A percentile compares a stretch with the other conserved stretches of the same genome.
phyloP scores from a whole-genome alignment of 2,329 filamentous ascomycete genomes.

The Pestalotiopsis sp. region DNA sequence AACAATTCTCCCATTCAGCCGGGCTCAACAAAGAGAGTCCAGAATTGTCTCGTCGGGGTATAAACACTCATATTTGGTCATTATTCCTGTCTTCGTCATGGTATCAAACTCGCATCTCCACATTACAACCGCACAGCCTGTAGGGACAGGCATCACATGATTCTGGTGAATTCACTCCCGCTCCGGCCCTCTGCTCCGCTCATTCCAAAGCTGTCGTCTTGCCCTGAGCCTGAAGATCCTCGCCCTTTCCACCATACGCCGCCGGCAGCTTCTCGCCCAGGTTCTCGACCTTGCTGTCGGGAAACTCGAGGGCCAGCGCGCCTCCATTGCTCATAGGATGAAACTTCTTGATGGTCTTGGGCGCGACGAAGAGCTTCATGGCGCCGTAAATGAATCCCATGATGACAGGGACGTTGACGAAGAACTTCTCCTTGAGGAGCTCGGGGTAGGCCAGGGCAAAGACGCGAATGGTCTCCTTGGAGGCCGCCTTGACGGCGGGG shows the following conservation, averaged over 20 bases:
- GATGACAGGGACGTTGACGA: conserved; percentile 87
- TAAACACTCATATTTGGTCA: no score
- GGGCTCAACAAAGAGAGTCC: no score
- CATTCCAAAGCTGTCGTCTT: conserved; percentile 26
- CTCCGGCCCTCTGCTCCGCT: not conserved
- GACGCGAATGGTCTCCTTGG: conserved; percentile 78
- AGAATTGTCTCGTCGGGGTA: no score
- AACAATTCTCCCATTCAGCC: no score
- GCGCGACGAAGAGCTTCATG: conserved; percentile 75
- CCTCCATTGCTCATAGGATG: conserved; percentile 72
- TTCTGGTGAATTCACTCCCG: no score
- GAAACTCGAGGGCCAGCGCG: conserved; percentile 63
- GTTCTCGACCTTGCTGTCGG: conserved; percentile 51
- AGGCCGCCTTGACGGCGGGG: conserved; percentile 73
- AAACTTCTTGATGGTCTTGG: conserved; percentile 78
- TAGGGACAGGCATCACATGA: not conserved
- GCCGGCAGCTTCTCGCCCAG: conserved; percentile 70
- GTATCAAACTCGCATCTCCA: not conserved
- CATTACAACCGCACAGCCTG: not conserved
- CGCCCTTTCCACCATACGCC: conserved; percentile 77
- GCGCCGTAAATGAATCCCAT: conserved; percentile 86
- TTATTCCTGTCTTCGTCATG: no score
- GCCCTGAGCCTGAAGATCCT: conserved; percentile 37
- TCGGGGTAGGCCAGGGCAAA: conserved; percentile 88
- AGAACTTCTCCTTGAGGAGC: conserved; percentile 88